Evolutionary conservation across 139 green algal species (phyloP), one percentile per base, ranked within the genome.

Genomic region (Closterium sp.): DNA sequence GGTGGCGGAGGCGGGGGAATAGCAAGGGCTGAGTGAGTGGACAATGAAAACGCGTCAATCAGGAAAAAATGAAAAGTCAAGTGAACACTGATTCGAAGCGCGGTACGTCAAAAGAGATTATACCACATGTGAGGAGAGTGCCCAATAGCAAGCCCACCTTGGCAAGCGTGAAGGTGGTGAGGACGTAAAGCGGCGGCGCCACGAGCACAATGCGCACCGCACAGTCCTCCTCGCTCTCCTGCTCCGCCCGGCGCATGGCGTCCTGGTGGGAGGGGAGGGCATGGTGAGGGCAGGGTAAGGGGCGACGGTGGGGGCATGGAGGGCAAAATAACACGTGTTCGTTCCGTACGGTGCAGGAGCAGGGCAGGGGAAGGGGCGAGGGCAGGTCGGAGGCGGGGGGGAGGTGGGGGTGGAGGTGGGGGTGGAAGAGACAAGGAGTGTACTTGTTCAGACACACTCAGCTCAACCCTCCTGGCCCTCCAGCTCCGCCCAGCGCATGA

Each of bases 101-200:
- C 38, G 13, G 38, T 50, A 50, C 4, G 13, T 17, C 38, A 50
- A 50, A 9, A 50, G 38, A 2, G 38, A 9, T 50, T 50, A 50
- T 50, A 7, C 11, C 38, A 50, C 13, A 50, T 50, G 13, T 50
- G 38, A 50, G 38, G 7, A 50, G 28, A 31, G 45, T 28, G 27
- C 28, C 28, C 28, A 0, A 73, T 31, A 6, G 87, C 29, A 70
- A 89, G 31, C 85, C 24, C 42, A 95, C 93, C 96, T 99, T 99
- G 90, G 99, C 97, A 90, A 99, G 95, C 31, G 98, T 99, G 86
- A 97, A 94, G 31, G 98, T 99, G 42, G 98, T 99, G 0, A 99
- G 96, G 89, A 99, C 98, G 94, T 99, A 99, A 34, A 99, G 95
- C 9, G 98, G 98, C n/a, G 98, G 97, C 32, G 98, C 98, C 50